These are phyloP conservation scores for Colletotrichum viniferum DNA, from an alignment of 2,329 filamentous ascomycete species.

Conservation along the genomic window DNA sequence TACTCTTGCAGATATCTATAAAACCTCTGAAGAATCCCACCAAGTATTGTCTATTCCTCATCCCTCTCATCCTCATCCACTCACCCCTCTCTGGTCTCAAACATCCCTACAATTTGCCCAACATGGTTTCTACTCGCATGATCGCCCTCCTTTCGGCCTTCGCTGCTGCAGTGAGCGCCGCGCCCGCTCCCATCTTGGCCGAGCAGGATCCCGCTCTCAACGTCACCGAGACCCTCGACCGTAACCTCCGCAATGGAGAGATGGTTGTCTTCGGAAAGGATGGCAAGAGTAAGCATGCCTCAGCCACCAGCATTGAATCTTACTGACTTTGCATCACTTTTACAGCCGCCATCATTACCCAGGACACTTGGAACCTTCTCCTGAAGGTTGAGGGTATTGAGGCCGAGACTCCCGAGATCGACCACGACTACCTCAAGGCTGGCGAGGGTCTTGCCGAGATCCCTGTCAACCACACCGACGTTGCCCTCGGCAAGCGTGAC, in stretches of 20 bases:
- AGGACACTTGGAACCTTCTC: background rate
- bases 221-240: background rate
- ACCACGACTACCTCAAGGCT: background rate
- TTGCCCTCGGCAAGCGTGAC: background rate
- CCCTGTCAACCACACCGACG: background rate
- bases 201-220: background rate
- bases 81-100: background rate
- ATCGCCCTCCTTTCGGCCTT: background rate
- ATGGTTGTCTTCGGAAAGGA: background rate
- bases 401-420: background rate
- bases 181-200: background rate
- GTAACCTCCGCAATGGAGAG: background rate
- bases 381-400: background rate
- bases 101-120: background rate
- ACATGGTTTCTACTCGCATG: background rate
- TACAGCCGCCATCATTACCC: background rate
- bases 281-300: background rate
- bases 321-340: background rate
- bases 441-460: background rate
- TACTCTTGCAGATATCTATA: background rate
- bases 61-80: background rate
- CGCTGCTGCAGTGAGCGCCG: background rate
- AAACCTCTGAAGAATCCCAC: background rate
- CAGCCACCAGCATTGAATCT: background rate
- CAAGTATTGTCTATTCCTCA: background rate